Evolutionary conservation across 106 monocot species (phyloP), one percentile per base, ranked within the genome.

Genomic region (Allium fistulosum): DNA sequence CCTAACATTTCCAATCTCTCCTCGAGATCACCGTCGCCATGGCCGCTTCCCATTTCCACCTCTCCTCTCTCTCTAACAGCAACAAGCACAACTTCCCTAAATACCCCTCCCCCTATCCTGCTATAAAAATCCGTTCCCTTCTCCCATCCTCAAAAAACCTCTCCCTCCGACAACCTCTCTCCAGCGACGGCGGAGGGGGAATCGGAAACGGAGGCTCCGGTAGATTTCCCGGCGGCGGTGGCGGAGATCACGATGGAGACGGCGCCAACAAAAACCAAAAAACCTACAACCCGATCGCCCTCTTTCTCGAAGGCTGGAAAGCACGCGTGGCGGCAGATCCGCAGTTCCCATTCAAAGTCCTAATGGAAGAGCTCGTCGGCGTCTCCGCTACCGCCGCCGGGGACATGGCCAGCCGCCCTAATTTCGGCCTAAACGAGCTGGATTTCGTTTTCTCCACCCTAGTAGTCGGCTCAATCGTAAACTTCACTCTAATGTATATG

Each of bases 361-460:
- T 92, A 45, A 92, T 92, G 88, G 92, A 92, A 69, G 85, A 88
- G 75, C 45, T 92, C 12, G 88, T 88, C 49, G 92, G 88, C 15
- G 88, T 88, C 26, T 85, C 73, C 67, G 78, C 85, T 7, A 88
- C 82, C 62, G 85, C 85, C 6, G 73, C 82, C 51, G 88, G 88
- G 7, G 92, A 92, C 82, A 92, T 92, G 92, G 88, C 85, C 16
- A 80, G 80, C 58, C 80, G 92, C 50, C 88, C 92, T 45, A 88
- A 92, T 74, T 92, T 85, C 69, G 92, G 92, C 18, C 80, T 92
- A 14, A 79, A 85, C 79, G 88, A 92, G 80, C 88, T 92, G 71
- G 92, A 92, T 71, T 92, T 92, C 65, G 92, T 92, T 57, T 83
- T 92, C 77, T 92, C 85, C 64, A 92, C 92, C 14, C 74, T 92